Percentiles rank a stretch among this genome's conserved stretches.
Evolutionary conservation across 1,284 basidiomycete genomes (phyloP).

Genomic region (Moniliella sp.): DNA sequence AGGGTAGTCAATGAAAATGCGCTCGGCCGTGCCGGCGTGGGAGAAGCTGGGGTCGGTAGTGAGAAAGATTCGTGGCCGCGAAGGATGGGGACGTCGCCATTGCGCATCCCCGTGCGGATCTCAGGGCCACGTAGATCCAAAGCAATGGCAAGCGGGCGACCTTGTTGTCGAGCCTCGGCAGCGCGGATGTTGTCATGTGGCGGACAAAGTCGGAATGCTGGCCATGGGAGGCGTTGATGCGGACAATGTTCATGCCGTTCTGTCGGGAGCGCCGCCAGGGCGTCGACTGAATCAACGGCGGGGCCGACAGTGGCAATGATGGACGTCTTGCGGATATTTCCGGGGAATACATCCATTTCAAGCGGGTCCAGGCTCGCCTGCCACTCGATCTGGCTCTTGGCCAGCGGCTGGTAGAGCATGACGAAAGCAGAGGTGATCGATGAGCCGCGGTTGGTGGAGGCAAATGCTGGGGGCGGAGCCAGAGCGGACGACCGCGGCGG

Average conservation of each 20-base stretch:
- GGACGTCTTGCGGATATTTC: constrained; percentile 7
- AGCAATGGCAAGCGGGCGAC: constrained; percentile 87
- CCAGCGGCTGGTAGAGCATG: constrained; percentile 20
- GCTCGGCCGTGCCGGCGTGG: constrained; percentile 62
- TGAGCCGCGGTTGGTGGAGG: no score
- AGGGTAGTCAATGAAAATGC: constrained; percentile 38
- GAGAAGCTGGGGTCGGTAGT: constrained; percentile 63
- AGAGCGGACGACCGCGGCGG: no score
- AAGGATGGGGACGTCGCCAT: constrained; percentile 64
- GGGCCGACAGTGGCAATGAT: constrained; percentile 33
- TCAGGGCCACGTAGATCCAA: constrained; percentile 98
- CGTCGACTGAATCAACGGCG: constrained; percentile 28
- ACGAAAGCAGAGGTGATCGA: no score
- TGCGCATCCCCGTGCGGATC: constrained; percentile 88
- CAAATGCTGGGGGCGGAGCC: no score
- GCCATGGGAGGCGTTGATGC: constrained; percentile 31
- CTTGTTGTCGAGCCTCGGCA: constrained; percentile 30
- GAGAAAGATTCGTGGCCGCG: constrained; percentile 80
- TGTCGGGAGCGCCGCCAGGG: constrained; percentile 25
- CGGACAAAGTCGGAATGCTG: constrained; percentile 29
- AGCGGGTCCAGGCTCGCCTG: constrained; percentile 31
- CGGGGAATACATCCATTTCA: constrained; percentile 12
- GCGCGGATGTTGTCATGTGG: constrained; percentile 29
- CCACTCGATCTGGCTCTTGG: constrained; percentile 31
- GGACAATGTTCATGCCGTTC: constrained; percentile 33